Percentiles rank a stretch among this genome's conserved stretches.
These are phyloP conservation scores for Clonostachys solani DNA, from an alignment of 2,329 filamentous ascomycete genomes.

Conservation along the genomic window DNA sequence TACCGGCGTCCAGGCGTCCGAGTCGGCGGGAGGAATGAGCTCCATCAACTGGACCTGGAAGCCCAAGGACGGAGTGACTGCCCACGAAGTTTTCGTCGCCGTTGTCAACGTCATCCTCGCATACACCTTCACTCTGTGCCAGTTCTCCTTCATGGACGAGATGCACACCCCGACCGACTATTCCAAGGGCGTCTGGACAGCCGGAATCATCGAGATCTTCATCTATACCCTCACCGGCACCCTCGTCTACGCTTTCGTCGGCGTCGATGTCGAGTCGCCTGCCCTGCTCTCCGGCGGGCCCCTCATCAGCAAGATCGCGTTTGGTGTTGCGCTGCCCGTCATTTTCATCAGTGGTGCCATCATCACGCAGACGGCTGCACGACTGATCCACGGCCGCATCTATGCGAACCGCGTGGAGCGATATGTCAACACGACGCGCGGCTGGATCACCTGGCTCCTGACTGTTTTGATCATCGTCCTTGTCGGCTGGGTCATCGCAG, in stretches of 20 bases:
- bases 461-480: conserved; percentile 57
- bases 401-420: conserved; percentile 35
- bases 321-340: conserved; percentile 66
- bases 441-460: conserved; percentile 51
- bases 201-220: conserved; percentile 57
- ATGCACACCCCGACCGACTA: conserved; percentile 45
- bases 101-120: conserved; percentile 69
- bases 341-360: conserved; percentile 73
- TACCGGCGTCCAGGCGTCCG: conserved; percentile 43
- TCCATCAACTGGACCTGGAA: conserved; percentile 36
- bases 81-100: conserved; percentile 55
- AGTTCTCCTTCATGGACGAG: conserved; percentile 47
- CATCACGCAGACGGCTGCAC: conserved; percentile 46
- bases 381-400: conserved; percentile 40
- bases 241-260: conserved; percentile 67
- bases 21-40: conserved; percentile 21
- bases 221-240: conserved; percentile 66
- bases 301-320: conserved; percentile 60
- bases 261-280: conserved; percentile 58
- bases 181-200: conserved; percentile 52
- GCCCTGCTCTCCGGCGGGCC: conserved; percentile 62
- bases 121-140: conserved; percentile 53
- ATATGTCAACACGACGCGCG: conserved; percentile 42
- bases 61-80: conserved; percentile 36
- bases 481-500: conserved; percentile 66